Percentiles rank a stretch among this genome's conserved stretches.
Evolutionary conservation across 1,139 yeast genomes (phyloP).

Genomic region (Pichia sp.): DNA sequence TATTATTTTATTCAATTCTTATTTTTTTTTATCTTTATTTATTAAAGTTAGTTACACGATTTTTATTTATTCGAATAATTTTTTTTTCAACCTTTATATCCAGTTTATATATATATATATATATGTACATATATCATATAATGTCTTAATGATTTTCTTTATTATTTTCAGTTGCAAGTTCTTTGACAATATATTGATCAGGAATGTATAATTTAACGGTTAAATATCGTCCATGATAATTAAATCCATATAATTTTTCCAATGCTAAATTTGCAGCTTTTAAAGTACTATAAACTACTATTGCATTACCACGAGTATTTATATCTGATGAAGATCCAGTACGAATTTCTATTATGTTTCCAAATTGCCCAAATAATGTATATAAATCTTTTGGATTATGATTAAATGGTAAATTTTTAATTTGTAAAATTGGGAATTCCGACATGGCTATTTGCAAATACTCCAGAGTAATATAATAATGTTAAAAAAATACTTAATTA

Average conservation of each 20-base stretch:
- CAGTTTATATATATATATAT: background rate
- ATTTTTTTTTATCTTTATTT: too few relatives aligned
- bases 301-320: slow-evolving; percentile 44
- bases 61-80: too few relatives aligned
- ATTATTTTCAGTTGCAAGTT: background rate
- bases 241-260: slow-evolving; percentile 53
- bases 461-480: background rate
- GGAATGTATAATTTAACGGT: slow-evolving; percentile 39
- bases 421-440: slow-evolving; percentile 44
- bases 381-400: slow-evolving; percentile 44
- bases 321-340: slow-evolving; percentile 1
- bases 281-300: slow-evolving; percentile 48
- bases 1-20: too few relatives aligned
- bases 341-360: slow-evolving; percentile 52
- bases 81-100: background rate
- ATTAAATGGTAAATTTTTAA: slow-evolving; percentile 55
- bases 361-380: slow-evolving; percentile 51
- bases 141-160: background rate
- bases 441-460: slow-evolving; percentile 2
- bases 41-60: too few relatives aligned
- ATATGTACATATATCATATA: background rate
- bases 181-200: slow-evolving; percentile 2
- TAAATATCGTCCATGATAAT: slow-evolving; percentile 53
- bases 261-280: slow-evolving; percentile 46
- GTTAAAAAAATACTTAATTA: background rate